Conservation (phyloP, 805 yeast genomes). For the Nakazawaea ishiwadae region DNA sequence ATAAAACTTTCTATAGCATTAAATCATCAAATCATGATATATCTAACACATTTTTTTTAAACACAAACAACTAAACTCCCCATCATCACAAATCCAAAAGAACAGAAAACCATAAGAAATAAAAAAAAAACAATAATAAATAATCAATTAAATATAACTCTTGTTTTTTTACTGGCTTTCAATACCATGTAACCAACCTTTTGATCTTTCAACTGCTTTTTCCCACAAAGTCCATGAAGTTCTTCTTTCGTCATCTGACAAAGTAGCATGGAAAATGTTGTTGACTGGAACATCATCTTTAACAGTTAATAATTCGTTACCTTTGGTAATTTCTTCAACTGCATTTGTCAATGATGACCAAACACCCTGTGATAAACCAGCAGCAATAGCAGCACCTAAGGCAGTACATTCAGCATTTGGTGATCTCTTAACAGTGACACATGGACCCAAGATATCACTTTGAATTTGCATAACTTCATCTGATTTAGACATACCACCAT, state of each 20-base stretch:
- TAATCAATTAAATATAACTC: no score
- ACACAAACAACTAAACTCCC: no score
- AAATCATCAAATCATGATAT: no score
- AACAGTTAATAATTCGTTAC: slow-evolving; percentile 16
- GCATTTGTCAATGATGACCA: slow-evolving; percentile 80
- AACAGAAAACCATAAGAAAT: neutral
- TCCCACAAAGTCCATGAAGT: slow-evolving; percentile 76
- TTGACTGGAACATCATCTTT: slow-evolving; percentile 9
- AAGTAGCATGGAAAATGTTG: slow-evolving; percentile 24
- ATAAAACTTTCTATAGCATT: no score
- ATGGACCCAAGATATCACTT: slow-evolving; percentile 86
- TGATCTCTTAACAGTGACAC: slow-evolving; percentile 77
- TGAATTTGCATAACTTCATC: slow-evolving; percentile 92
- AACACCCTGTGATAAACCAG: slow-evolving; percentile 67
- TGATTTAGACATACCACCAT: slow-evolving; percentile 93
- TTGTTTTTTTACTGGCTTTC: neutral
- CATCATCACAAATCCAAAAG: no score
- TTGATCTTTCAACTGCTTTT: slow-evolving; percentile 74
- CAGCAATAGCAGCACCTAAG: slow-evolving; percentile 93
- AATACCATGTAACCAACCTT: slow-evolving; percentile 58
- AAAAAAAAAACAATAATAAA: slow-evolving; percentile 1
- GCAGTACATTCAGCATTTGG: slow-evolving; percentile 89
- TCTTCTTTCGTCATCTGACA: slow-evolving; percentile 55
- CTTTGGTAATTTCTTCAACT: slow-evolving; percentile 32
- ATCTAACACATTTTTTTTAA: no score